Conservation (phyloP, 192 early-diverging fungal genomes). For the Coemansia sp. region DNA sequence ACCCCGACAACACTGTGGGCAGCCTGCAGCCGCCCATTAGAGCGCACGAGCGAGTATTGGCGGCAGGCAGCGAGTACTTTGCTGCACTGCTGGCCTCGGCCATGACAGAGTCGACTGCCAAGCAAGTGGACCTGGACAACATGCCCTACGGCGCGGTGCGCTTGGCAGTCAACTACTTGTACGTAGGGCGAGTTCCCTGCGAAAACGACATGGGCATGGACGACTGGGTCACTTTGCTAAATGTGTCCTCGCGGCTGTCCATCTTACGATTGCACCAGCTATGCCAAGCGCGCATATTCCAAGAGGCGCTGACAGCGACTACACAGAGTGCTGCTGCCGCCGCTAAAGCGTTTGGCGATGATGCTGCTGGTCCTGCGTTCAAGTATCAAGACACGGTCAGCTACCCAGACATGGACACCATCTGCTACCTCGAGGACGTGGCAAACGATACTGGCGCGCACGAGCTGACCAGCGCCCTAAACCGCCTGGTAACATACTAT, state of each 20-base stretch:
- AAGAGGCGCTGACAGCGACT: background rate
- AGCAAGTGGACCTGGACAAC: conserved; percentile 33
- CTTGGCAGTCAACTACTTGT: conserved; percentile 43
- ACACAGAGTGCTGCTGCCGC: background rate
- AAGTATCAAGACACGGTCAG: conserved; percentile 3
- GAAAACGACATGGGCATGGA: conserved; percentile 12
- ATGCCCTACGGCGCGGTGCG: conserved; percentile 51
- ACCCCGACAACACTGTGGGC: conserved; percentile 46
- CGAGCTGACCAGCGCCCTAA: conserved; percentile 31
- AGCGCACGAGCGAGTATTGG: conserved; percentile 39
- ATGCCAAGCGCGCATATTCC: conserved; percentile 37
- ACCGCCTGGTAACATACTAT: conserved; percentile 32
- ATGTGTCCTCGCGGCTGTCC: conserved; percentile 36
- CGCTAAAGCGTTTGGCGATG: background rate
- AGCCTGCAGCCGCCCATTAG: conserved; percentile 46
- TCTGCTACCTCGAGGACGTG: conserved; percentile 18
- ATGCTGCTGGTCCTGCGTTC: background rate
- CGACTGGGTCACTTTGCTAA: conserved; percentile 42
- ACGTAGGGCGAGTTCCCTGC: conserved; percentile 21
- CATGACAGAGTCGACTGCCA: conserved; percentile 39
- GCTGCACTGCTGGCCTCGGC: conserved; percentile 38
- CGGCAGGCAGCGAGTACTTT: conserved; percentile 52
- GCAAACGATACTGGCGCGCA: conserved; percentile 37
- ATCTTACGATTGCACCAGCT: conserved; percentile 39
- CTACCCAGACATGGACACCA: conserved; percentile 22